These are phyloP conservation scores for Boletus hoseneyae DNA, from an alignment of 1,284 basidiomycete species.

Conservation along the genomic window DNA sequence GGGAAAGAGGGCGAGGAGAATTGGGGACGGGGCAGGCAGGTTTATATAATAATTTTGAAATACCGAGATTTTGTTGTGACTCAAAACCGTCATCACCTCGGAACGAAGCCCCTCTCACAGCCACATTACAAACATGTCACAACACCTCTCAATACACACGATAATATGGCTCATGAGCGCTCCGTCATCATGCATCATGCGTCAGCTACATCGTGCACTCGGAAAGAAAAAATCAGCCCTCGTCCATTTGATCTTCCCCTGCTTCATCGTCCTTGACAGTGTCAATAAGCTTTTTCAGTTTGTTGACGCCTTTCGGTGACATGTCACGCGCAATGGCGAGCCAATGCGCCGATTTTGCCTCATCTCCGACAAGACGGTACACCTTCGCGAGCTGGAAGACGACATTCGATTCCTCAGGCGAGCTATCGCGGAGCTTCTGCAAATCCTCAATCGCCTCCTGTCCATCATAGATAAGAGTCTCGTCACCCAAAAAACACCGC, in stretches of 20 bases:
- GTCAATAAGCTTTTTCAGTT: slow-evolving; percentile 74
- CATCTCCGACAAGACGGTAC: slow-evolving; percentile 76
- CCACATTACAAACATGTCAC: slow-evolving; percentile 29
- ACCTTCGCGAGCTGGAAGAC: slow-evolving; percentile 93
- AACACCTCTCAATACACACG: slow-evolving; percentile 24
- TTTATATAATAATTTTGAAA: slow-evolving; percentile 37
- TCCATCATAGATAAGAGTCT: slow-evolving; percentile 29
- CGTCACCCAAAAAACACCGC: slow-evolving; percentile 14
- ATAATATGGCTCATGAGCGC: slow-evolving; percentile 14
- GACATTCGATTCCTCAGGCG: slow-evolving; percentile 93
- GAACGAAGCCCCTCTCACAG: slow-evolving; percentile 31
- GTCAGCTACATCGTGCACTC: too few species aligned
- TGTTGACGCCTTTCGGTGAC: slow-evolving; percentile 71
- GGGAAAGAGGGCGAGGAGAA: slow-evolving; percentile 14
- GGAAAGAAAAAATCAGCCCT: slow-evolving; percentile 44
- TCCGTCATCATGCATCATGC: too few species aligned
- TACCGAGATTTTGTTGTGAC: slow-evolving; percentile 30
- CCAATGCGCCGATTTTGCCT: slow-evolving; percentile 74
- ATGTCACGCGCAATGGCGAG: slow-evolving; percentile 87
- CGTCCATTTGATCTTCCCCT: slow-evolving; percentile 71
- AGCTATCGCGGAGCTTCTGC: slow-evolving; percentile 70
- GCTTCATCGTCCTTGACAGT: slow-evolving; percentile 60
- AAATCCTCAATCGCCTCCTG: slow-evolving; percentile 81
- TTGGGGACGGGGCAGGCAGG: slow-evolving; percentile 4
- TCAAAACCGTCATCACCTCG: slow-evolving; percentile 27